Evolutionary conservation across 2,329 filamentous ascomycete species (phyloP), one percentile per base, ranked within the genome.

Genomic region (Coniosporium uncinatum): DNA sequence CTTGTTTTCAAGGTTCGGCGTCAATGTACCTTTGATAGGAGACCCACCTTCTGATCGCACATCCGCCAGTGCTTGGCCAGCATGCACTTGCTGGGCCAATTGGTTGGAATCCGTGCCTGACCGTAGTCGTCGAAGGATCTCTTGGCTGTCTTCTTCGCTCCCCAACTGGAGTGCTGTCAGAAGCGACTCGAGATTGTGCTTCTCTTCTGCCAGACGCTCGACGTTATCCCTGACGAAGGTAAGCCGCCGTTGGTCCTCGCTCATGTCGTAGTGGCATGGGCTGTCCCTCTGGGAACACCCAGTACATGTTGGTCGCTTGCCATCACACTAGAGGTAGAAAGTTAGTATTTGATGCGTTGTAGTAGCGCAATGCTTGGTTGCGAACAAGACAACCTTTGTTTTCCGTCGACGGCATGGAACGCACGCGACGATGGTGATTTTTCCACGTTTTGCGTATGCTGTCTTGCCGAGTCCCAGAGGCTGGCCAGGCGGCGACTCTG

Each of bases 381-480:
- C 22, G 36, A 33, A 17, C n/a, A n/a, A n/a, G n/a, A n/a, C n/a
- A 17, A 49, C 48, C 45, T 53, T 53, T 18, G 49, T 52, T 36
- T 53, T 53, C 18, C 50, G 39, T 18, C 45, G 42, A 6, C 50
- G 46, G 41, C 50, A 53, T 13, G 46, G 45, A 3, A 53, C 48
- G 38, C 50, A 53, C 5, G 50, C 50, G 14, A 53, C 50, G 35
- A 53, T 53, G 22, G 50, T 53, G 27, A 53, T 53, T 33, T 49
- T 50, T 6, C 50, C 47, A 11, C 46, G 37, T 37, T 44, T 44
- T 6, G 42, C 37, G 29, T 44, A 44, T 2, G 42, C 31, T 2
- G 42, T 37, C 18, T 41, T 40, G 14, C 42, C 42, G 22, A 19
- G 21, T 17, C n/a, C 22, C 8, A 37, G 37, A 18, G 42, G 42